Evolutionary conservation across 305 asterid species (phyloP), one percentile per base, ranked within the genome.

Genomic region (Fraxinus albicans): DNA sequence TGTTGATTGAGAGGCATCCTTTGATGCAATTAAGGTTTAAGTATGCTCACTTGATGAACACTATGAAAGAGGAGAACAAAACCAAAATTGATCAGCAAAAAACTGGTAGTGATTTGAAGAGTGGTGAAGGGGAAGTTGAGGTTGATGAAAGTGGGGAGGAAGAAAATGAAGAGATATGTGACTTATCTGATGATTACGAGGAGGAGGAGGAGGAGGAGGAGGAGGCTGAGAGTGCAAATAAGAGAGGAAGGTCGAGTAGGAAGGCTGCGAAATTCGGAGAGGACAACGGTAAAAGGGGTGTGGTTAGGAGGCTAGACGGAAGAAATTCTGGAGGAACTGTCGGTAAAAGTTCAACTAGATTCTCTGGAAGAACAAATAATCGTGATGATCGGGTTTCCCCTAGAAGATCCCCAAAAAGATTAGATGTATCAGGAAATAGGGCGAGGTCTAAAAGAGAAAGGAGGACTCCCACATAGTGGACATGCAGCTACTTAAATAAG

Each of bases 21-120:
- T 86, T 94, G 89, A 85, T 91, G 92, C 91, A 90, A 84, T 81
- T 95, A 90, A 89, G 97, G 77, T 90, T 81, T 79, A 91, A 91
- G 84, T 93, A 91, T 89, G 89, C 85, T 82, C 88, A 89, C 75
- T 84, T 93, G 40, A 92, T 95, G 98, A 89, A 88, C 82, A 85
- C 81, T 13, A 86, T 34, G 85, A 89, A 76, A 77, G 94, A 86
- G 80, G 92, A 87, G 80, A 87, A 84, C 70, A 90, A 85, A 84
- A 3, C 58, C 0, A 89, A 89, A 75, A 73, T 73, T 25, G 17
- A 31, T 19, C 67, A 85, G 83, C 44, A 86, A 80, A 91, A 90
- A 88, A 82, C 58, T 77, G 78, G 83, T 78, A 73, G 1, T 63
- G 89, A 80, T 80, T 87, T 75, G 63, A 85, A 83, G 86, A 81